phyloP scores from a whole-genome alignment of 2,329 filamentous ascomycete species.

The Diplodia corticola region DNA sequence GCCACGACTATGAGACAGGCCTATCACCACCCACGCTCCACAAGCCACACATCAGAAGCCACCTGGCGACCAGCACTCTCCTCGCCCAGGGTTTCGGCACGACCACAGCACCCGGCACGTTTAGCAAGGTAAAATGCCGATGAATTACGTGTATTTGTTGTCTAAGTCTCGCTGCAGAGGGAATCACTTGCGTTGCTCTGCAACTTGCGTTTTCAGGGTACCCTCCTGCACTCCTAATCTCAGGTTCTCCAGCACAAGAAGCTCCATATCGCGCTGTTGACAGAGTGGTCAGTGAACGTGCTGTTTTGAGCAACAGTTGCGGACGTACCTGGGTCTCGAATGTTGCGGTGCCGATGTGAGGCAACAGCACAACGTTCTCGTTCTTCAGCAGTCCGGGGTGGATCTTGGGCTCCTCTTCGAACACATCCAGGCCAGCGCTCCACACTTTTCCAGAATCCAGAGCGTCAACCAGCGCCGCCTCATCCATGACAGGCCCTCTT shows the following conservation, averaged over 20 bases:
- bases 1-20: background rate
- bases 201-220: conserved; percentile 60
- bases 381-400: conserved; percentile 53
- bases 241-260: conserved; percentile 60
- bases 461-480: conserved; percentile 55
- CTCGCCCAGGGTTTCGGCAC: background rate
- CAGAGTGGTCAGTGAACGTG: background rate
- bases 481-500: conserved; percentile 58
- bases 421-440: conserved; percentile 59
- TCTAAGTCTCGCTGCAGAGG: background rate
- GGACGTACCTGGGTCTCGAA: conserved; percentile 56
- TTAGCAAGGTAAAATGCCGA: background rate
- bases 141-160: background rate
- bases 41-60: background rate
- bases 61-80: background rate
- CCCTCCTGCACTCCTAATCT: conserved; percentile 58
- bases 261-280: conserved; percentile 56
- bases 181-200: conserved; percentile 54
- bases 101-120: background rate
- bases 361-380: conserved; percentile 56
- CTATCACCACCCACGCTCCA: conserved; percentile 1
- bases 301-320: background rate
- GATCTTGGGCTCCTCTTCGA: conserved; percentile 57
- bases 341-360: conserved; percentile 62
- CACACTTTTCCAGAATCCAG: conserved; percentile 57